A percentile compares a stretch with the other conserved stretches of the same genome.
phyloP scores from a whole-genome alignment of 108 stramenopile genomes.

The Aureococcus anophagefferens region DNA sequence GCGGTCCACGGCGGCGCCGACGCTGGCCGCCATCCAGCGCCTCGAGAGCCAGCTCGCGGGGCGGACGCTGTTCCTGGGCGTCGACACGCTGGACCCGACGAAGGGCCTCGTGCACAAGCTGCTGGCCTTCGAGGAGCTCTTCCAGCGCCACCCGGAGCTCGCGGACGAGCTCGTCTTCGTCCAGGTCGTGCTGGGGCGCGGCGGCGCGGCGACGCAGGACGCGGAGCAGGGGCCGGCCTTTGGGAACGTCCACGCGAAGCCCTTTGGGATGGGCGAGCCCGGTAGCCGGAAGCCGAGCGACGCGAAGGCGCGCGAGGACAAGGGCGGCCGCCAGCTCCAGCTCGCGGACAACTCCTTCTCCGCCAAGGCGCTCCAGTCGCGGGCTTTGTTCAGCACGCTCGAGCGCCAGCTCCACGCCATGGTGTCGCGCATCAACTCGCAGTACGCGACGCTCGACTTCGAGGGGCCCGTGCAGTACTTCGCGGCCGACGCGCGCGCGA shows the following conservation, averaged over 20 bases:
- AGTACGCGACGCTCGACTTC: conserved; percentile 11
- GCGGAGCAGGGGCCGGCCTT: no score
- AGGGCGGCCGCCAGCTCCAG: no score
- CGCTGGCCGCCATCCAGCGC: conserved; percentile 17
- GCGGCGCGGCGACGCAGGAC: not conserved
- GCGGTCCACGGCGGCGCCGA: conserved; percentile 13
- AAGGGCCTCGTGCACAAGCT: conserved; percentile 61
- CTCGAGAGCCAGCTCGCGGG: conserved; percentile 55
- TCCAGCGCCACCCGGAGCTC: conserved; percentile 21
- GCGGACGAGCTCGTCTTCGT: conserved; percentile 17
- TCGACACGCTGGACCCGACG: conserved; percentile 86
- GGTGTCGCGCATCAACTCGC: conserved; percentile 4
- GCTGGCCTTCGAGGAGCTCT: conserved; percentile 44
- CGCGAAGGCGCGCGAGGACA: not conserved
- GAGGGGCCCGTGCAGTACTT: conserved; percentile 23
- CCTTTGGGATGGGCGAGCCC: no score
- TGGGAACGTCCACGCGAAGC: no score
- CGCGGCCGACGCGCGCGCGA: conserved; percentile 5
- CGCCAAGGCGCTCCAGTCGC: no score
- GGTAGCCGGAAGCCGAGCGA: no score
- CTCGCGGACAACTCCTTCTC: no score
- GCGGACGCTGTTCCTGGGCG: conserved; percentile 70
- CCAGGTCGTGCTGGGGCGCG: conserved; percentile 14
- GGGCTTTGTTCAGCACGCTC: not conserved
- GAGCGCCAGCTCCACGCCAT: not conserved